Conservation (phyloP, 495 filamentous ascomycete genomes). For the Acidomyces sp. region DNA sequence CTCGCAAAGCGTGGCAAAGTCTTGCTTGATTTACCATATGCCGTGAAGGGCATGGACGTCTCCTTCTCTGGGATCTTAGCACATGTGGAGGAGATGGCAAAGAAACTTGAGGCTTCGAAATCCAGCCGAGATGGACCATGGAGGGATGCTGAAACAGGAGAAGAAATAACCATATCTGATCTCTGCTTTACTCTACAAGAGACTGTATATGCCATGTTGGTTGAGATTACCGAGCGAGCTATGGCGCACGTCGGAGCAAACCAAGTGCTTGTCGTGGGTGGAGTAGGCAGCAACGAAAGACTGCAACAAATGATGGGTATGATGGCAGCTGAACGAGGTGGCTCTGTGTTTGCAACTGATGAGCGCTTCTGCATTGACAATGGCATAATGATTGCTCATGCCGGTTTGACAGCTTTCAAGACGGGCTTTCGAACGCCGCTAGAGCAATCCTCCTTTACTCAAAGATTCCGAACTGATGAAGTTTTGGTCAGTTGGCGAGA, state of each 20-base stretch:
- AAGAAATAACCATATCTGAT: slow-evolving; percentile 62
- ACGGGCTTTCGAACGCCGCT: slow-evolving; percentile 64
- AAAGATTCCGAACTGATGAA: slow-evolving; percentile 90
- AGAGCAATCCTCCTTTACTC: slow-evolving; percentile 78
- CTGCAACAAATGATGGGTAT: slow-evolving; percentile 96
- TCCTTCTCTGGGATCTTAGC: slow-evolving; percentile 87
- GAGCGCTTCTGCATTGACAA: slow-evolving; percentile 98
- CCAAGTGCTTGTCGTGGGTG: slow-evolving; percentile 89
- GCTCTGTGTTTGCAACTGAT: slow-evolving; percentile 86
- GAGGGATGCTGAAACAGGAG: slow-evolving; percentile 31
- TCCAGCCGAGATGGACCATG: background rate
- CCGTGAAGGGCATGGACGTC: slow-evolving; percentile 97
- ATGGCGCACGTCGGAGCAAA: slow-evolving; percentile 92
- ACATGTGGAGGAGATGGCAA: slow-evolving; percentile 63
- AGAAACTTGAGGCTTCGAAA: slow-evolving; percentile 8
- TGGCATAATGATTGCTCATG: slow-evolving; percentile 99
- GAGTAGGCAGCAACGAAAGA: slow-evolving; percentile 95
- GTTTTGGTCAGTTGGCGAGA: slow-evolving; percentile 86
- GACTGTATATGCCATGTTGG: slow-evolving; percentile 89
- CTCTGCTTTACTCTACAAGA: slow-evolving; percentile 92
- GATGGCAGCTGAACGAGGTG: slow-evolving; percentile 85
- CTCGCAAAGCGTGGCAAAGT: slow-evolving; percentile 64
- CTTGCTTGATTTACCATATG: slow-evolving; percentile 81
- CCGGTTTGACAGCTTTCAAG: slow-evolving; percentile 70
- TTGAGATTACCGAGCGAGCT: slow-evolving; percentile 94